Base-by-base conservation (phyloP, 2,329 filamentous ascomycete genomes). In the Herpotrichia juniperi region DNA sequence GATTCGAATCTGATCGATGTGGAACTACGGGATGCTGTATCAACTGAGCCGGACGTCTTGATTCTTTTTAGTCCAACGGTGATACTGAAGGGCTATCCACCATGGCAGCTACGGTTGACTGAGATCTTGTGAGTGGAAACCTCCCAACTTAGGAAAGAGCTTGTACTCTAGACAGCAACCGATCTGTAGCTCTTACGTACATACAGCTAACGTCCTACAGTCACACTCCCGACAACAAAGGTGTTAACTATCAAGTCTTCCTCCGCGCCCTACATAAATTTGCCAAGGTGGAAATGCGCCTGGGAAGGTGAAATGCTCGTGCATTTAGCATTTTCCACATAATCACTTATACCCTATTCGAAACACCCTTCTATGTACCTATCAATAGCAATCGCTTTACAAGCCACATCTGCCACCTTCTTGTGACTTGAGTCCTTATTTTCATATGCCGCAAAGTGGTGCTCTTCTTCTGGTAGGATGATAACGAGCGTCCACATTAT, bases 181-280 rank as follows among this genome's bases (percentile, higher is more conserved):
- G n/a, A n/a, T n/a, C n/a, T n/a, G n/a, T n/a, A n/a, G n/a, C n/a
- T n/a, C n/a, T n/a, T n/a, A n/a, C n/a, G n/a, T n/a, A n/a, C n/a
- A n/a, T n/a, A n/a, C n/a, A 40, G 35, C 62, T 64, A 42, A 67
- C 51, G 19, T 14, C 3, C 22, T 47, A 11, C 17, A 77, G 74
- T 59, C 74, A 78, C 51, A 59, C 90, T 11, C 82, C 83, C 50
- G 89, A 93, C 68, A 91, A 91, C 72, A 83, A 89, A 57, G 87
- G 87, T 1, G 93, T 99, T 16, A 92, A 92, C 39, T 99, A 99
- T 74, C 93, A 97, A 69, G 89, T 96, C 25, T 99, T 97, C 73
- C 79, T 97, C 58, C 83, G 88, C 57, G 93, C 88, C 1, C 77
- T 99, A 62, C 88, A 90, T 73, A 91, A 88, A 65, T 99, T 86